Evolutionary conservation across 805 yeast genomes (phyloP).

Genomic region (Wickerhamiella cacticola): DNA sequence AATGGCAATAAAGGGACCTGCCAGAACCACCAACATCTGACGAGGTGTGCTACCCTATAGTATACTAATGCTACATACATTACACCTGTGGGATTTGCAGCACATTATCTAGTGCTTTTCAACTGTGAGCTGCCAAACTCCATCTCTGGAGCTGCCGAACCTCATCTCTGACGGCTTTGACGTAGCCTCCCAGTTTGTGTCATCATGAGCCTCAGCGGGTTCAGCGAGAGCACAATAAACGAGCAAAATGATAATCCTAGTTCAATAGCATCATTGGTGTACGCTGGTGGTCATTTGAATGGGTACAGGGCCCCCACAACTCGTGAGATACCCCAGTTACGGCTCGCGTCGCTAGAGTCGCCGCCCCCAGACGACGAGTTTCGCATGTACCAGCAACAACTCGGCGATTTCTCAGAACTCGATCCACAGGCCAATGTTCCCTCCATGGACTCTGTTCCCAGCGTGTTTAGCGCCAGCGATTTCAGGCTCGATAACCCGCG

Average conservation of each 20-base stretch:
- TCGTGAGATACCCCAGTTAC: conserved; percentile 74
- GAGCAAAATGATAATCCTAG: conserved; percentile 34
- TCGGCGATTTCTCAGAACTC: conserved; percentile 33
- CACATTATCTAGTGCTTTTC: no score
- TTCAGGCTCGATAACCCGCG: conserved; percentile 85
- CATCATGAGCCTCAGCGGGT: conserved; percentile 12
- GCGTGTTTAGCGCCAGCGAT: conserved; percentile 49
- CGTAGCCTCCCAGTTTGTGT: background rate
- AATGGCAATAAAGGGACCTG: no score
- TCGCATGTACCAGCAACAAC: conserved; percentile 34
- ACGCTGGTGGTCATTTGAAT: conserved; percentile 35
- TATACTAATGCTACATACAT: no score
- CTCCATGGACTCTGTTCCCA: conserved; percentile 43
- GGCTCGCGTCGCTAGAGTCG: conserved; percentile 42
- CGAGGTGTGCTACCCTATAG: no score
- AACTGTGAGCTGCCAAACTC: no score
- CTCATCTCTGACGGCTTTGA: no score
- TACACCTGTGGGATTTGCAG: no score
- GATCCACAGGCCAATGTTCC: conserved; percentile 20
- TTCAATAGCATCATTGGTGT: conserved; percentile 64
- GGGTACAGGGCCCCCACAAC: conserved; percentile 47
- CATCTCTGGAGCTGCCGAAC: no score
- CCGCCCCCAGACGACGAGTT: conserved; percentile 34
- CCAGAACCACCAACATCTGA: no score
- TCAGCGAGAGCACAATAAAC: conserved; percentile 9